Percentiles rank a stretch among this genome's conserved stretches.
These are phyloP conservation scores for Trichoderma sp. DNA, from an alignment of 2,329 filamentous ascomycete genomes.

Conservation along the genomic window DNA sequence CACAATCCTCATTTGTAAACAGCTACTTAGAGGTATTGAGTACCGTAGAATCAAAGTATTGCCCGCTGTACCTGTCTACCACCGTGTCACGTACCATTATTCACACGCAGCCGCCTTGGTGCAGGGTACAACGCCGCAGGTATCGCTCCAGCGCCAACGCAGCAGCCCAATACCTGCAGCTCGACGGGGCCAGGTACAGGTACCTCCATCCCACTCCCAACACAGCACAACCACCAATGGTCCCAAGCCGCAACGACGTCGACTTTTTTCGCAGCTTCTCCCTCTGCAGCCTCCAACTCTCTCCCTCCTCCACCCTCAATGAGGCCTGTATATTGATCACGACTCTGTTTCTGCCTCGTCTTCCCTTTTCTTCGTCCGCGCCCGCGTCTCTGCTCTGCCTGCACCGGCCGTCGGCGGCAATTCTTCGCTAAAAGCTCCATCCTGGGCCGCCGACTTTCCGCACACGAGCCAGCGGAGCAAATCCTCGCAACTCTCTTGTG, in stretches of 20 bases:
- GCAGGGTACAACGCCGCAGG: background rate
- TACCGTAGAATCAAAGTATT: background rate
- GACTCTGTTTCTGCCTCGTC: constrained; percentile 31
- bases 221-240: constrained; percentile 1
- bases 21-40: background rate
- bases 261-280: constrained; percentile 21
- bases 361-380: constrained; percentile 17
- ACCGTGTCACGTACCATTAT: background rate
- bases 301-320: constrained; percentile 27
- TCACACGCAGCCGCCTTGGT: background rate
- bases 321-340: constrained; percentile 39
- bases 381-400: constrained; percentile 20
- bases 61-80: background rate
- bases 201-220: background rate
- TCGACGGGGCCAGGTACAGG: background rate
- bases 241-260: background rate
- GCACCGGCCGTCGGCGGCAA: constrained; percentile 2
- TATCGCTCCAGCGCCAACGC: background rate
- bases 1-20: background rate
- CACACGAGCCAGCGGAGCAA: constrained; percentile 16
- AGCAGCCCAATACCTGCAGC: background rate
- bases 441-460: constrained; percentile 9
- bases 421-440: constrained; percentile 10
- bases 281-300: constrained; percentile 28
- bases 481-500: constrained; percentile 12